Evolutionary conservation across 1,284 basidiomycete species (phyloP).

Genomic region (Moesziomyces sp.): DNA sequence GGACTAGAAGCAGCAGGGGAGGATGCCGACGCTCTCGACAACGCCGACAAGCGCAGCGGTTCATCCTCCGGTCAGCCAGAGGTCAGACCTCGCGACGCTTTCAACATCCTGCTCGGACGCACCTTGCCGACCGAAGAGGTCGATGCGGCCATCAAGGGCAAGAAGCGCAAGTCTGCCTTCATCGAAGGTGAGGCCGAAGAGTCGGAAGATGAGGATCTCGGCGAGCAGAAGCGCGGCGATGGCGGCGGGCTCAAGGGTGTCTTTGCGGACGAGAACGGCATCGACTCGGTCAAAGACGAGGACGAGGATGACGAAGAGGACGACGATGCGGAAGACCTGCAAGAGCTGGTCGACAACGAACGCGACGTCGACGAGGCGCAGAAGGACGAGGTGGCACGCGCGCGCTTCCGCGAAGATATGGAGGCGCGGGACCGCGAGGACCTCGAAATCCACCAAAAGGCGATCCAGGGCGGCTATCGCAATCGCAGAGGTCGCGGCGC

Average conservation of each 20-base stretch:
- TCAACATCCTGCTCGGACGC: slow-evolving; percentile 24
- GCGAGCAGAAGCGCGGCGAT: slow-evolving; percentile 30
- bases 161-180: slow-evolving; percentile 54
- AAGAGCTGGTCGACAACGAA: slow-evolving; percentile 61
- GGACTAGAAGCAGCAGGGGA: not conserved
- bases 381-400: slow-evolving; percentile 55
- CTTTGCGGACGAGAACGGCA: slow-evolving; percentile 50
- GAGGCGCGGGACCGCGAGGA: slow-evolving; percentile 55
- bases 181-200: slow-evolving; percentile 66
- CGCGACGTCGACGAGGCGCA: slow-evolving; percentile 58
- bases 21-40: not conserved
- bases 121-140: not conserved
- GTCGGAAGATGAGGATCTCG: slow-evolving; percentile 61
- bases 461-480: slow-evolving; percentile 50
- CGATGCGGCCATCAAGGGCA: slow-evolving; percentile 4
- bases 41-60: slow-evolving; percentile 19
- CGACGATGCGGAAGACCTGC: slow-evolving; percentile 57
- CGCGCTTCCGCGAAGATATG: slow-evolving; percentile 54
- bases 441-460: slow-evolving; percentile 57
- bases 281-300: slow-evolving; percentile 23
- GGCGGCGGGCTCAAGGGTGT: slow-evolving; percentile 59
- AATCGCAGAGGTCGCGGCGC: slow-evolving; percentile 36
- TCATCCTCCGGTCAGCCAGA: slow-evolving; percentile 36
- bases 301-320: slow-evolving; percentile 56
- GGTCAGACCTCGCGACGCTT: slow-evolving; percentile 28